Conservation (phyloP, 2,329 filamentous ascomycete species). For the Xylariales sp. region DNA sequence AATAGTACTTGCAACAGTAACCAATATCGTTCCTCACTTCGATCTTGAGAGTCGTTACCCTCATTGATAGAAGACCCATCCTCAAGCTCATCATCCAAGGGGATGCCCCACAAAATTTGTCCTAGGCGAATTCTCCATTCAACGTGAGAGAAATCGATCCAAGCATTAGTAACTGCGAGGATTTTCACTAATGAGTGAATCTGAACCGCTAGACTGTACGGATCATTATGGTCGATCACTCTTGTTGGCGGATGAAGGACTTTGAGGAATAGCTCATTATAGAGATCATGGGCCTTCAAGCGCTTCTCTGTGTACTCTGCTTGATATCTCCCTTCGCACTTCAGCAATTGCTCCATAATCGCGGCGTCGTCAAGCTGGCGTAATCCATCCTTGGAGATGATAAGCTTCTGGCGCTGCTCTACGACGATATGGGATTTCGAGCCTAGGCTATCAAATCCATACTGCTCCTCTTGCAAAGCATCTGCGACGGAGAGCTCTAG, state of each 20-base stretch:
- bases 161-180: slow-evolving; percentile 60
- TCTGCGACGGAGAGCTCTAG: slow-evolving; percentile 63
- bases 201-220: slow-evolving; percentile 62
- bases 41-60: slow-evolving; percentile 42
- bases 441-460: slow-evolving; percentile 52
- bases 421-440: slow-evolving; percentile 49
- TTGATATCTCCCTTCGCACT: slow-evolving; percentile 51
- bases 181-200: slow-evolving; percentile 64
- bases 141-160: slow-evolving; percentile 70
- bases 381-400: slow-evolving; percentile 48
- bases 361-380: slow-evolving; percentile 52
- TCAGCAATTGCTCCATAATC: slow-evolving; percentile 55
- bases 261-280: slow-evolving; percentile 57
- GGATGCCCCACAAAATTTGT: slow-evolving; percentile 63
- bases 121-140: slow-evolving; percentile 72
- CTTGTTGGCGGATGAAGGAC: slow-evolving; percentile 53
- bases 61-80: slow-evolving; percentile 49
- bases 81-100: slow-evolving; percentile 46
- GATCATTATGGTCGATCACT: slow-evolving; percentile 53
- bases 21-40: slow-evolving; percentile 62
- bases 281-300: slow-evolving; percentile 50
- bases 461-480: slow-evolving; percentile 58
- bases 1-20: slow-evolving; percentile 61
- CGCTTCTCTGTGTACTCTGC: slow-evolving; percentile 46
- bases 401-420: slow-evolving; percentile 54